Percentiles rank a stretch among this genome's conserved stretches.
Conservation (phyloP, 331 rosid genomes). For the Pyracantha coccinea region DNA sequence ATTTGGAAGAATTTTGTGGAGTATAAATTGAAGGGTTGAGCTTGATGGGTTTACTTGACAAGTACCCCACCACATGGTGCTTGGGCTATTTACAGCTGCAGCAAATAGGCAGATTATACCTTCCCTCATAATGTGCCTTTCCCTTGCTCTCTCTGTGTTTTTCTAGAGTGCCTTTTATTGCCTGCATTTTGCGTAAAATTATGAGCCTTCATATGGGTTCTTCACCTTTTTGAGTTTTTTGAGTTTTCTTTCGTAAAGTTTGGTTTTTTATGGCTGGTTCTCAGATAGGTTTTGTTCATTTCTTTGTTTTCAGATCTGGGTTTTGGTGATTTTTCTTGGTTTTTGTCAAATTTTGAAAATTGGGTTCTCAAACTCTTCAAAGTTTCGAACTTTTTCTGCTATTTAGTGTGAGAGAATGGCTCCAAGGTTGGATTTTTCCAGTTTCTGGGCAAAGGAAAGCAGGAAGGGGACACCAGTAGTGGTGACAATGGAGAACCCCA, state of each 20-base stretch:
- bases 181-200: slow-evolving; percentile 18
- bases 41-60: slow-evolving; percentile 13
- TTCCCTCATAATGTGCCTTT: slow-evolving; percentile 76
- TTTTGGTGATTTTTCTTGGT: background rate
- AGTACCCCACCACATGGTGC: slow-evolving; percentile 50
- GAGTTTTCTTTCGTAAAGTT: background rate
- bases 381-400: background rate
- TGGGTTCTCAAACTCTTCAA: slow-evolving; percentile 2
- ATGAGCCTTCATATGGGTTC: slow-evolving; percentile 29
- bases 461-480: slow-evolving; percentile 75
- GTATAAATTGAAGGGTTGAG: slow-evolving; percentile 13
- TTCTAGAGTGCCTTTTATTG: slow-evolving; percentile 13
- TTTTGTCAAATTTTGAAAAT: background rate
- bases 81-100: slow-evolving; percentile 48
- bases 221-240: slow-evolving; percentile 1
- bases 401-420: slow-evolving; percentile 35
- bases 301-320: slow-evolving; percentile 48
- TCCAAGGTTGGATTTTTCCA: slow-evolving; percentile 64
- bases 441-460: slow-evolving; percentile 51
- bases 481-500: slow-evolving; percentile 87
- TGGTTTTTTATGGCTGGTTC: slow-evolving; percentile 7
- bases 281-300: slow-evolving; percentile 24
- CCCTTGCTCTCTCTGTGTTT: slow-evolving; percentile 42
- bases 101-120: slow-evolving; percentile 37
- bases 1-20: background rate